These are phyloP conservation scores for Dipteronia sinensis DNA, from an alignment of 345 rosid genomes.

Conservation along the genomic window DNA sequence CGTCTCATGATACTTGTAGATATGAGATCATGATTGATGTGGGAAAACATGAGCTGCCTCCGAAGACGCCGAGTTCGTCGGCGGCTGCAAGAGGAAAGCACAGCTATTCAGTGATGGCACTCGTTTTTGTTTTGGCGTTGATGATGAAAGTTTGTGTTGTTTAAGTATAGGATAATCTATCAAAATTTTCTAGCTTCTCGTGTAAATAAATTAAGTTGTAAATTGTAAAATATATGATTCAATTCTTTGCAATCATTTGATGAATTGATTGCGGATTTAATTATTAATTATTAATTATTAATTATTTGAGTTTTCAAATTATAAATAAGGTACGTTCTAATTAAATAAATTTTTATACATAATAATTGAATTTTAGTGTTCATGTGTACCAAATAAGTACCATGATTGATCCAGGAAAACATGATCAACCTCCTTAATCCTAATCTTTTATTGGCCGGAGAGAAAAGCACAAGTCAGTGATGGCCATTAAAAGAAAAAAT, in stretches of 20 bases:
- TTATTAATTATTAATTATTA: not conserved
- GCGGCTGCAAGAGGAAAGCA: slow-evolving; percentile 26
- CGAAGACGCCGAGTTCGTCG: slow-evolving; percentile 12
- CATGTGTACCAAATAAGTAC: too few relatives aligned
- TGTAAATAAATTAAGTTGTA: too few relatives aligned
- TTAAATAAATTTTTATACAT: too few relatives aligned
- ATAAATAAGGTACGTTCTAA: too few relatives aligned
- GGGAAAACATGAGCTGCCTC: slow-evolving; percentile 34
- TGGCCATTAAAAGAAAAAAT: too few relatives aligned
- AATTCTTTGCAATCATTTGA: not conserved
- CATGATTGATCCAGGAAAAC: too few relatives aligned
- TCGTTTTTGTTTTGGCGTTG: slow-evolving; percentile 8
- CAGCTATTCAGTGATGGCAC: slow-evolving; percentile 1
- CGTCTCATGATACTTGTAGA: slow-evolving; percentile 54
- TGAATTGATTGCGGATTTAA: not conserved
- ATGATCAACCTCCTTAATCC: too few relatives aligned
- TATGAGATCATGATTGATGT: slow-evolving; percentile 65
- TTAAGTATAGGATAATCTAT: not conserved
- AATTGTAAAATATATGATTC: too few relatives aligned
- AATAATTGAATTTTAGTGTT: too few relatives aligned
- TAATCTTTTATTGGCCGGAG: too few relatives aligned
- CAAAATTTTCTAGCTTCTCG: not conserved
- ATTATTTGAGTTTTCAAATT: not conserved
- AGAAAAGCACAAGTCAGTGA: too few relatives aligned
- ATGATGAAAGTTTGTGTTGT: not conserved